These are phyloP conservation scores for Clavispora fructus DNA, from an alignment of 805 yeast genomes.

Conservation along the genomic window DNA sequence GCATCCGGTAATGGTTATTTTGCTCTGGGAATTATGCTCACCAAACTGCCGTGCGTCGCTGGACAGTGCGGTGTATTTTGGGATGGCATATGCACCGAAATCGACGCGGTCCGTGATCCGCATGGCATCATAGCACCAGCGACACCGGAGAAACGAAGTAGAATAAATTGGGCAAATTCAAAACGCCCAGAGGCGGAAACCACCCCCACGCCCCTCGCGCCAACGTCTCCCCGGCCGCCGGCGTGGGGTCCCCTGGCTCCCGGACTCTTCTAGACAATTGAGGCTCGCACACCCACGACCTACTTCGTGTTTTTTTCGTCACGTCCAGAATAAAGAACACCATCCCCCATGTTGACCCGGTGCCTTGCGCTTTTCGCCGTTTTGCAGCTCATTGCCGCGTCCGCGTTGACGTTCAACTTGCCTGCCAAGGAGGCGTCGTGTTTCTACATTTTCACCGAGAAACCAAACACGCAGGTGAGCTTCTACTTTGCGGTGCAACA, in stretches of 20 bases:
- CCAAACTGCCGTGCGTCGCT: too few relatives aligned
- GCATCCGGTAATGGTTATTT: too few relatives aligned
- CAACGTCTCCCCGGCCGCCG: too few relatives aligned
- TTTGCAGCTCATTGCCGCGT: slow-evolving; percentile 31
- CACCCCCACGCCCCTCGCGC: too few relatives aligned
- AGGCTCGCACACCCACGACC: neutral
- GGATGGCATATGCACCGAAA: neutral
- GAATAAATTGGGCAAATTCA: too few relatives aligned
- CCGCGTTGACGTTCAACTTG: slow-evolving; percentile 68
- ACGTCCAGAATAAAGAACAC: slow-evolving; percentile 3
- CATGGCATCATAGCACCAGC: too few relatives aligned
- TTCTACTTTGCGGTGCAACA: slow-evolving; percentile 81
- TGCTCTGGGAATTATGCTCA: too few relatives aligned
- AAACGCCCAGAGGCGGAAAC: neutral
- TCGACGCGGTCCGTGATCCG: neutral
- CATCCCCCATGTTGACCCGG: slow-evolving; percentile 8
- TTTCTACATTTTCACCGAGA: slow-evolving; percentile 62
- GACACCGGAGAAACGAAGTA: neutral
- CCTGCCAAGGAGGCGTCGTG: slow-evolving; percentile 75
- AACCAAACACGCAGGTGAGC: slow-evolving; percentile 55
- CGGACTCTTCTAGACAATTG: too few relatives aligned
- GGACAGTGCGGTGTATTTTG: too few relatives aligned
- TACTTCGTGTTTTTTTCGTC: slow-evolving; percentile 5
- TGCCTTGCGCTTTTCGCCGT: slow-evolving; percentile 19
- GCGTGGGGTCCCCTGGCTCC: too few relatives aligned